Evolutionary conservation across 2,329 filamentous ascomycete species (phyloP), one percentile per base, ranked within the genome.

Genomic region (Diaporthe sp.): DNA sequence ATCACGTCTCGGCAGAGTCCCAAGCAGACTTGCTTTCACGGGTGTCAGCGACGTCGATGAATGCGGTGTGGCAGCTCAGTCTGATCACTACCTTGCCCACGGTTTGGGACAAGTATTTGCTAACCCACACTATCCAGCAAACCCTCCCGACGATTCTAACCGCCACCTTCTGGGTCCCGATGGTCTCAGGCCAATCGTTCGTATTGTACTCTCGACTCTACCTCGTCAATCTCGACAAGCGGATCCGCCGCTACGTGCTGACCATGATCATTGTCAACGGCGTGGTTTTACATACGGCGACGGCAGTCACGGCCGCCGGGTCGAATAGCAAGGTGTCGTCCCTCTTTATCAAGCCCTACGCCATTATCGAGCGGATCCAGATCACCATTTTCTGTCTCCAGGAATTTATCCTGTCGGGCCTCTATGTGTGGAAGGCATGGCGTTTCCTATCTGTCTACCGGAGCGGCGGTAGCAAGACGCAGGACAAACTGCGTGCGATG

Each of bases 201-300:
- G 91, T 93, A 1, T 84, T 93, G 1, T 93, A 90, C 84, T 92
- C 90, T 0, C 87, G 91, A 9, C 85, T 93, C 0, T 90, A 92
- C 79, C 84, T 93, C 1, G 86, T 93, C 15, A 83, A 91, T 4
- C 87, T 86, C 22, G 88, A 90, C 84, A 71, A 86, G 9, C 81
- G 82, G 2, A 81, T 88, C 4, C 83, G 92, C 0, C 86, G 85
- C 6, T 83, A 85, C 15, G 87, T 91, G 0, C 83, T 92, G 0
- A 85, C 80, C 72, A 91, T 93, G 87, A 92, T 93, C 75, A 85
- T 91, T 53, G 79, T 86, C 76, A 87, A 92, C 78, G 86, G 85
- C 25, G 77, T 91, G 51, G 73, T 91, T 13, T 82, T 91, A 34
- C 89, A 92, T 77, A 82, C 89, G 0, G 86, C 88, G 0, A 89